Evolutionary conservation across 1,139 yeast genomes (phyloP).

Genomic region (Kluyveromyces sp.): DNA sequence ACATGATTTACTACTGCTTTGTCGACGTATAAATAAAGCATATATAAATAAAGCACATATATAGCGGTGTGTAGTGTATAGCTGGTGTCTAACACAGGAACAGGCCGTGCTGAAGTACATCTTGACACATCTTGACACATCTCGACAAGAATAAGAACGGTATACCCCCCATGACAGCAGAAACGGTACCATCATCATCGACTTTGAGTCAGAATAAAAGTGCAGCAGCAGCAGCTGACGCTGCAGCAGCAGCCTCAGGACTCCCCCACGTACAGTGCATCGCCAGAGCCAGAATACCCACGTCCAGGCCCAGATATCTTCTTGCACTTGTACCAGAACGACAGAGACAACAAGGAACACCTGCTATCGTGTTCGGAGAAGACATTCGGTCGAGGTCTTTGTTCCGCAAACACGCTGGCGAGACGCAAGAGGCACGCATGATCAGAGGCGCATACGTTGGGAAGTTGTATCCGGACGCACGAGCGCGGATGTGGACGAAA

Average conservation of each 20-base stretch:
- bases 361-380: conserved; percentile 96
- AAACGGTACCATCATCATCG: too few species aligned
- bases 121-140: too few species aligned
- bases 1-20: too few species aligned
- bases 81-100: too few species aligned
- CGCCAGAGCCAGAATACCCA: conserved; percentile 61
- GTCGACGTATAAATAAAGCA: too few species aligned
- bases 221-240: not conserved
- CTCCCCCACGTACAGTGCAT: conserved; percentile 78
- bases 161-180: too few species aligned
- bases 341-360: conserved; percentile 87
- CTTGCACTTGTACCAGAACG: conserved; percentile 78
- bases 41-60: too few species aligned
- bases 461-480: conserved; percentile 77
- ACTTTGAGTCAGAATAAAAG: too few species aligned
- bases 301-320: conserved; percentile 65
- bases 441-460: conserved; percentile 96
- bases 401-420: conserved; percentile 52
- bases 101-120: too few species aligned
- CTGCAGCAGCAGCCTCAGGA: not conserved
- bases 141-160: too few species aligned
- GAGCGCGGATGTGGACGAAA: conserved; percentile 56
- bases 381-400: conserved; percentile 72
- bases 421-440: conserved; percentile 89
- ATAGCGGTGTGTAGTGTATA: too few species aligned